These are phyloP conservation scores for Diaporthe amygdali DNA, from an alignment of 2,329 filamentous ascomycete species.

Conservation along the genomic window DNA sequence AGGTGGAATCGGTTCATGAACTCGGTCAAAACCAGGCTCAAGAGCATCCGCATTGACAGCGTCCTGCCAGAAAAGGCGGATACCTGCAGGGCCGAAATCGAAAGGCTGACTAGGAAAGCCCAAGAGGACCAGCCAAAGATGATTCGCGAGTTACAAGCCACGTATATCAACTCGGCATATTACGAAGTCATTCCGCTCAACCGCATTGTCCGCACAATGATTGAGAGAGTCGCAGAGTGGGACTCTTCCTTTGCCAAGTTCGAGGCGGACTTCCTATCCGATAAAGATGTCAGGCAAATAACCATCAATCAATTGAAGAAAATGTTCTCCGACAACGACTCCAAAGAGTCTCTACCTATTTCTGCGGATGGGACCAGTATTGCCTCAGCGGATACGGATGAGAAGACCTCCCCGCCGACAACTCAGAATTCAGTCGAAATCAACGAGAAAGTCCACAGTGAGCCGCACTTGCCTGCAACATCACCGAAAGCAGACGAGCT, in stretches of 20 bases:
- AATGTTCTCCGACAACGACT: slow-evolving; percentile 91
- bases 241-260: slow-evolving; percentile 90
- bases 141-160: slow-evolving; percentile 80
- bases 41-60: slow-evolving; percentile 89
- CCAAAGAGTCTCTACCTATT: slow-evolving; percentile 74
- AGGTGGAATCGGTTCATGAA: slow-evolving; percentile 85
- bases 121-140: slow-evolving; percentile 82
- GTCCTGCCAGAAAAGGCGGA: slow-evolving; percentile 88
- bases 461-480: slow-evolving; percentile 18
- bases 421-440: slow-evolving; percentile 30
- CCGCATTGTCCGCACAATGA: slow-evolving; percentile 83
- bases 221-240: slow-evolving; percentile 94
- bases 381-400: slow-evolving; percentile 46
- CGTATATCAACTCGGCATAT: slow-evolving; percentile 92
- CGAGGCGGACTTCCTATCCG: slow-evolving; percentile 90
- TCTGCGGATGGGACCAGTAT: slow-evolving; percentile 43
- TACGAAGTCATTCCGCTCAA: slow-evolving; percentile 97
- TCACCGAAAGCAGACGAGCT: slow-evolving; percentile 27
- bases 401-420: slow-evolving; percentile 49
- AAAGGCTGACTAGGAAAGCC: slow-evolving; percentile 76
- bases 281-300: slow-evolving; percentile 92
- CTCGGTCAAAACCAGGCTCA: slow-evolving; percentile 83
- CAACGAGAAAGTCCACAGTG: slow-evolving; percentile 20
- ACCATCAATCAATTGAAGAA: slow-evolving; percentile 93
- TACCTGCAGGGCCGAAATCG: slow-evolving; percentile 81